Evolutionary conservation across 2,329 filamentous ascomycete species (phyloP).

Genomic region (Pezicula rhizophila): DNA sequence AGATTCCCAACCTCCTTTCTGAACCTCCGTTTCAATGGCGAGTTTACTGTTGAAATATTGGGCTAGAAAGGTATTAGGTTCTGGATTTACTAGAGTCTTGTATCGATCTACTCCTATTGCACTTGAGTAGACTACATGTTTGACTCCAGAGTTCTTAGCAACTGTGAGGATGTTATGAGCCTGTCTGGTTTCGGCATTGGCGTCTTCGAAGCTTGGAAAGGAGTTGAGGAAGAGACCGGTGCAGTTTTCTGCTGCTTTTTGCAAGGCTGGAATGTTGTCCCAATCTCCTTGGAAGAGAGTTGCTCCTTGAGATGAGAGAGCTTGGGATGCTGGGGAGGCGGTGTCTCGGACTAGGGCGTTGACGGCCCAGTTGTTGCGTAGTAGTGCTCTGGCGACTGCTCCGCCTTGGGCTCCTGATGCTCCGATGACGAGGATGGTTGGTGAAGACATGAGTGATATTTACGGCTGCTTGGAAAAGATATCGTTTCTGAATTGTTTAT

Average conservation of each 20-base stretch:
- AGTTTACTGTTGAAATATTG: background rate
- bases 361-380: constrained; percentile 26
- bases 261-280: constrained; percentile 24
- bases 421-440: constrained; percentile 27
- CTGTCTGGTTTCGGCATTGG: background rate
- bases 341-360: constrained; percentile 52
- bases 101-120: background rate
- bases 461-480: constrained; percentile 21
- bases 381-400: constrained; percentile 26
- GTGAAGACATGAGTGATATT: constrained; percentile 28
- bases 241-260: background rate
- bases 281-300: constrained; percentile 26
- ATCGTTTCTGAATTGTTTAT: background rate
- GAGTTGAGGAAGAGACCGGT: constrained; percentile 1
- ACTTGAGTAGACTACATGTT: background rate
- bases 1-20: background rate
- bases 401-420: constrained; percentile 31
- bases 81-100: background rate
- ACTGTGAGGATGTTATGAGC: constrained; percentile 1
- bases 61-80: background rate
- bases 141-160: constrained; percentile 1
- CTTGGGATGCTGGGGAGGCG: constrained; percentile 42
- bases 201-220: background rate
- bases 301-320: constrained; percentile 25
- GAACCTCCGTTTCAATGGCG: background rate